These are phyloP conservation scores for Exophiala bonariae DNA, from an alignment of 2,329 filamentous ascomycete species.

Conservation along the genomic window DNA sequence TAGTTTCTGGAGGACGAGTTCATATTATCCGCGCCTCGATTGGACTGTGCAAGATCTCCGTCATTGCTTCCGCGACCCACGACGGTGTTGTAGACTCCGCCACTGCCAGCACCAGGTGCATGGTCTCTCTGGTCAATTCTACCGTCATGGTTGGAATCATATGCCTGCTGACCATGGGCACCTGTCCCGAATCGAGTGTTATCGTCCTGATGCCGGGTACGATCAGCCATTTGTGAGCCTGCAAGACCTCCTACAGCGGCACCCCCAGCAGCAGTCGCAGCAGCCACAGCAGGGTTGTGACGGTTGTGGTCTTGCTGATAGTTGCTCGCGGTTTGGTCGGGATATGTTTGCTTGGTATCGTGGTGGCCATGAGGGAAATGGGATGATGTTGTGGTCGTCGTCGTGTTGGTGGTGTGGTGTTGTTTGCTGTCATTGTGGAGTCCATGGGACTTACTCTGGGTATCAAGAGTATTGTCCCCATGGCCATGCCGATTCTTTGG, in stretches of 20 bases:
- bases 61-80: background rate
- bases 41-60: background rate
- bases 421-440: background rate
- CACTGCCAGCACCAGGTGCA: background rate
- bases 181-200: background rate
- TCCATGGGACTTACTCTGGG: too few relatives aligned
- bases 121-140: background rate
- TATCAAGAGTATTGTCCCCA: too few relatives aligned
- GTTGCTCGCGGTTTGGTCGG: background rate
- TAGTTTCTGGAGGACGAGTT: too few relatives aligned
- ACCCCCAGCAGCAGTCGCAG: background rate
- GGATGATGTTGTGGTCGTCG: background rate
- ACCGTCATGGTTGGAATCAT: background rate
- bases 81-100: background rate
- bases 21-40: background rate
- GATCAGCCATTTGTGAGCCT: background rate
- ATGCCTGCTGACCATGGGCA: background rate
- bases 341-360: background rate
- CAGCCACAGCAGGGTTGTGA: background rate
- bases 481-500: conserved; percentile 1
- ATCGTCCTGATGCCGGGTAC: background rate
- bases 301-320: background rate
- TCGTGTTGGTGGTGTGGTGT: background rate
- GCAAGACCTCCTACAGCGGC: background rate
- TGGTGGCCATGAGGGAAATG: background rate